Evolutionary conservation across 371 early-diverging fungal genomes (phyloP).

Genomic region (Mortierella sp.): DNA sequence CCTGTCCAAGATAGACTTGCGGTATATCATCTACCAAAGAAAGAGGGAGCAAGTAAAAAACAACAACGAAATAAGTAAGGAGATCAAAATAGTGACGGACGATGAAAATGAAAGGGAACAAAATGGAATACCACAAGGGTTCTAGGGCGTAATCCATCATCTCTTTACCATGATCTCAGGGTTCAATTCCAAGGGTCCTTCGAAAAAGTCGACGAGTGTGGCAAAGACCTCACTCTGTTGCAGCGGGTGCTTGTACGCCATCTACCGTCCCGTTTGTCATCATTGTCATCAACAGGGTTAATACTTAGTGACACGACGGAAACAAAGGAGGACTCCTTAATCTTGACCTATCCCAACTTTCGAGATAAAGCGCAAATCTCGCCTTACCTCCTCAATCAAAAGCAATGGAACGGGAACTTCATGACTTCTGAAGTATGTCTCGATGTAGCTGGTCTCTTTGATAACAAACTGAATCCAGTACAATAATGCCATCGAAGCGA

Average conservation of each 20-base stretch:
- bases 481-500: conserved; percentile 67
- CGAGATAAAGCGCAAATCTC: neutral
- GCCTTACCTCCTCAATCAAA: conserved; percentile 68
- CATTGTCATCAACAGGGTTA: neutral
- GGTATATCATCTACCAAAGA: conserved; percentile 64
- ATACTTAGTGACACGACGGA: neutral
- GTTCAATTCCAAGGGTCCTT: conserved; percentile 61
- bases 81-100: too few species aligned
- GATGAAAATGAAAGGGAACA: neutral
- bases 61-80: neutral
- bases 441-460: conserved; percentile 69
- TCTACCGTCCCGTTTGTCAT: conserved; percentile 33
- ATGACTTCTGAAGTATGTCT: conserved; percentile 72
- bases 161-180: conserved; percentile 66
- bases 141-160: conserved; percentile 1
- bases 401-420: conserved; percentile 70
- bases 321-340: neutral
- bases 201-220: conserved; percentile 62
- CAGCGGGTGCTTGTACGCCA: conserved; percentile 72
- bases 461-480: conserved; percentile 74
- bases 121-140: neutral
- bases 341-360: too few species aligned
- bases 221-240: conserved; percentile 72
- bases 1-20: conserved; percentile 72
- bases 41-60: neutral